phyloP scores from a whole-genome alignment of 2,329 filamentous ascomycete genomes.

The Balansia obtecta region DNA sequence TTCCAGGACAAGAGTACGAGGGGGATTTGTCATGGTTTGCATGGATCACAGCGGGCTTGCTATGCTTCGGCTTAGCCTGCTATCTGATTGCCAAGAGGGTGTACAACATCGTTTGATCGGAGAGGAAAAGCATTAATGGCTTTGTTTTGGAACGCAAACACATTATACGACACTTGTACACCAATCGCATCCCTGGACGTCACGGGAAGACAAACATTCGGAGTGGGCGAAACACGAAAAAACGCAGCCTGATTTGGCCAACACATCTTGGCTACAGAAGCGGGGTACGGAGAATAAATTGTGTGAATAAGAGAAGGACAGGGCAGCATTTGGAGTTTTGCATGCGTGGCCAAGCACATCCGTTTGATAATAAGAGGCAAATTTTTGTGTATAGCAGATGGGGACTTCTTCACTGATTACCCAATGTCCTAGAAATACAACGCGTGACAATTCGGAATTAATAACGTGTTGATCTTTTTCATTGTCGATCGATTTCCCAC shows the following conservation, averaged over 20 bases:
- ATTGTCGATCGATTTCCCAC: not conserved
- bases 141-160: not conserved
- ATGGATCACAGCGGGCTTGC: constrained; percentile 59
- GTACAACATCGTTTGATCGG: constrained; percentile 57
- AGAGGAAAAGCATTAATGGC: too few relatives aligned
- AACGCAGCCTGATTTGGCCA: not conserved
- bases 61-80: constrained; percentile 69
- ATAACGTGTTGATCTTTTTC: not conserved
- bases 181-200: not conserved
- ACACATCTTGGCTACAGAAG: not conserved
- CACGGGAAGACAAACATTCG: not conserved
- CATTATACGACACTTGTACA: not conserved
- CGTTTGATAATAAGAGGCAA: too few relatives aligned
- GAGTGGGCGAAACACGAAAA: not conserved
- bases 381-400: too few relatives aligned
- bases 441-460: too few relatives aligned
- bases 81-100: constrained; percentile 75
- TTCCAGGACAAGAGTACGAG: constrained; percentile 80
- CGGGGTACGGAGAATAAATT: not conserved
- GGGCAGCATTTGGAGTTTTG: not conserved
- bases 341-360: not conserved
- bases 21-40: constrained; percentile 64
- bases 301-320: not conserved
- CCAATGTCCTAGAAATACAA: too few relatives aligned
- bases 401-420: too few relatives aligned